Conservation (phyloP, 1,139 yeast genomes). For the Debaryomyces nepalensis region DNA sequence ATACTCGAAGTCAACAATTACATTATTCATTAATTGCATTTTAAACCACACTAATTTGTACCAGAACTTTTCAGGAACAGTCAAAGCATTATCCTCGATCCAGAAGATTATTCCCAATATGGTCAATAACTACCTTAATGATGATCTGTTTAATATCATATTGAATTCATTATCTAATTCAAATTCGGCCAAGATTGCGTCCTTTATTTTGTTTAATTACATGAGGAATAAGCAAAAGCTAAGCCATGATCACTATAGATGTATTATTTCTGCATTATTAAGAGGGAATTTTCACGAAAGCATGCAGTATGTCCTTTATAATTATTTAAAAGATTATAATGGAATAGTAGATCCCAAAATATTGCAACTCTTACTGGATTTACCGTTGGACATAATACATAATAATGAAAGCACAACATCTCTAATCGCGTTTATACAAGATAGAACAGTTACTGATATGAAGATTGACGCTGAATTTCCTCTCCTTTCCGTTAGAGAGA, state of each 20-base stretch:
- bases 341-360: constrained; percentile 19
- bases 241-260: constrained; percentile 23
- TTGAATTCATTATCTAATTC: constrained; percentile 33
- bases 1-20: constrained; percentile 27
- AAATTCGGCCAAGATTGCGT: constrained; percentile 33
- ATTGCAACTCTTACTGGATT: constrained; percentile 19
- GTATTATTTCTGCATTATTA: constrained; percentile 33
- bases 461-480: constrained; percentile 6
- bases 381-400: constrained; percentile 21
- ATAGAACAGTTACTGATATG: no score
- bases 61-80: constrained; percentile 43
- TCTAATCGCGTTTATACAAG: constrained; percentile 13
- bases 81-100: constrained; percentile 28
- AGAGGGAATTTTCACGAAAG: constrained; percentile 32
- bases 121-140: constrained; percentile 30
- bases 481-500: background rate
- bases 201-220: constrained; percentile 29
- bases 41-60: constrained; percentile 40
- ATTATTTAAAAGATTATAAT: constrained; percentile 27
- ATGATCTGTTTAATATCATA: constrained; percentile 38
- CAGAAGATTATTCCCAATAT: constrained; percentile 24
- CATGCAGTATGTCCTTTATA: constrained; percentile 33
- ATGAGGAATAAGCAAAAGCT: constrained; percentile 22
- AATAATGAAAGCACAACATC: constrained; percentile 16
- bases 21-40: constrained; percentile 42